phyloP scores from a whole-genome alignment of 768 basidiomycete genomes.

The Leccinum subgranulosum region DNA sequence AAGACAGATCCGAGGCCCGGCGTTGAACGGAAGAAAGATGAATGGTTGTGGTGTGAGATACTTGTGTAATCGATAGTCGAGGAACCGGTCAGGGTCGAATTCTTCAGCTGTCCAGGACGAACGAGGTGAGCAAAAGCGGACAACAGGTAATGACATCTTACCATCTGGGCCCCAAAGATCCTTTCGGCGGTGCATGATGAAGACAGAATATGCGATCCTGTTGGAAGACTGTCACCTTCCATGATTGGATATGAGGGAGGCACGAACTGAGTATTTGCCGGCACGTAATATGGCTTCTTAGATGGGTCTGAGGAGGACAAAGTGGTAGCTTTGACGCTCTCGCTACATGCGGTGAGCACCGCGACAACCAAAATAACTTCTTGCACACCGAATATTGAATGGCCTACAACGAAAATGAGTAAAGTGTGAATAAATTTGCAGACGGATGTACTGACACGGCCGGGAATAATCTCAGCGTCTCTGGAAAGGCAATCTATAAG shows the following conservation, averaged over 20 bases:
- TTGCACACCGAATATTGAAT: conserved; percentile 44
- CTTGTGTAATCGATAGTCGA: conserved; percentile 59
- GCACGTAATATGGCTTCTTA: conserved; percentile 27
- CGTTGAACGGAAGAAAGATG: conserved; percentile 70
- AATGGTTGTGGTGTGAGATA: conserved; percentile 63
- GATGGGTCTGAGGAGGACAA: conserved; percentile 35
- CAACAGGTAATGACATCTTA: conserved; percentile 14
- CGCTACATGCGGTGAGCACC: conserved; percentile 29
- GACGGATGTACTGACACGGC: conserved; percentile 33
- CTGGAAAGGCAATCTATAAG: conserved; percentile 22
- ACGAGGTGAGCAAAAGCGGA: not conserved
- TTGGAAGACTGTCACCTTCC: not conserved
- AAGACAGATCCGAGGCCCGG: conserved; percentile 52
- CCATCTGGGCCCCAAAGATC: conserved; percentile 75
- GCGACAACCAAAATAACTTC: not conserved
- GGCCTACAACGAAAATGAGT: conserved; percentile 29
- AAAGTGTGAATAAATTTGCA: not conserved
- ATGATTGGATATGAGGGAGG: not conserved
- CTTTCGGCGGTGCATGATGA: conserved; percentile 62
- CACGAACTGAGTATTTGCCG: conserved; percentile 40
- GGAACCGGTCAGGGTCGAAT: conserved; percentile 71
- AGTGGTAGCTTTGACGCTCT: conserved; percentile 45
- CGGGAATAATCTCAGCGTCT: conserved; percentile 56
- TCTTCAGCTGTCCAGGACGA: conserved; percentile 43
- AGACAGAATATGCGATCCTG: conserved; percentile 52